phyloP scores from a whole-genome alignment of 805 yeast species.

The Yarrowia keelungensis region DNA sequence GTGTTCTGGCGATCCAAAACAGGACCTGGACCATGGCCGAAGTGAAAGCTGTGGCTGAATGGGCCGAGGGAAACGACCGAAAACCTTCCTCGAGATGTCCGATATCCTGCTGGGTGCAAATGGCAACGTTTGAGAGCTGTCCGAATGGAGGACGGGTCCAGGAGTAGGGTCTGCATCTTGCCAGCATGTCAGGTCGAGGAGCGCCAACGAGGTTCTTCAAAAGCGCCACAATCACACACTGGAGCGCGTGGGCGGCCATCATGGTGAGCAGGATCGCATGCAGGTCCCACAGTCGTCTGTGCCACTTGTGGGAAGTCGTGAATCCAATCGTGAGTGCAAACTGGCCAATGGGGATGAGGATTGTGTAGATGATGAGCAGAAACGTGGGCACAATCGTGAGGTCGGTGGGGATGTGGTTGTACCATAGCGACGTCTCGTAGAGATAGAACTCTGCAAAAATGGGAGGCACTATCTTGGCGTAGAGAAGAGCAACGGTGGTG shows the following conservation, averaged over 20 bases:
- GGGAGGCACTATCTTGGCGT: neutral
- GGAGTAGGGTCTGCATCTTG: neutral
- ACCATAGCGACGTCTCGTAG: neutral
- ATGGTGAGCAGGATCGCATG: conserved; percentile 18
- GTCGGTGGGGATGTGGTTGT: conserved; percentile 18
- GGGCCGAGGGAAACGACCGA: conserved; percentile 10
- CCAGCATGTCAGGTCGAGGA: conserved; percentile 15
- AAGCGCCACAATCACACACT: neutral
- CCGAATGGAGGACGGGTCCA: neutral
- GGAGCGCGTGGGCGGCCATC: conserved; percentile 23
- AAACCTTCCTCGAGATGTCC: conserved; percentile 23
- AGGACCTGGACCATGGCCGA: conserved; percentile 17
- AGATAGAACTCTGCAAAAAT: conserved; percentile 15
- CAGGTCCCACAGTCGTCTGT: conserved; percentile 20
- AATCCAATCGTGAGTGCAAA: conserved; percentile 14
- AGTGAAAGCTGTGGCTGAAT: conserved; percentile 10
- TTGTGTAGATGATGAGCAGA: conserved; percentile 3
- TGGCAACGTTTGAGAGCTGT: neutral
- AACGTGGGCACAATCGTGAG: conserved; percentile 12
- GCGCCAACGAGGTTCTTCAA: conserved; percentile 16
- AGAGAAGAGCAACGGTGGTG: conserved; percentile 5
- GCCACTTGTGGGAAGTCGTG: conserved; percentile 5
- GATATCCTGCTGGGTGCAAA: conserved; percentile 8
- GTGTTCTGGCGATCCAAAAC: neutral
- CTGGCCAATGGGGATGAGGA: conserved; percentile 6